Base-by-base conservation (phyloP, 2,329 filamentous ascomycete genomes). In the Grosmannia huntii region DNA sequence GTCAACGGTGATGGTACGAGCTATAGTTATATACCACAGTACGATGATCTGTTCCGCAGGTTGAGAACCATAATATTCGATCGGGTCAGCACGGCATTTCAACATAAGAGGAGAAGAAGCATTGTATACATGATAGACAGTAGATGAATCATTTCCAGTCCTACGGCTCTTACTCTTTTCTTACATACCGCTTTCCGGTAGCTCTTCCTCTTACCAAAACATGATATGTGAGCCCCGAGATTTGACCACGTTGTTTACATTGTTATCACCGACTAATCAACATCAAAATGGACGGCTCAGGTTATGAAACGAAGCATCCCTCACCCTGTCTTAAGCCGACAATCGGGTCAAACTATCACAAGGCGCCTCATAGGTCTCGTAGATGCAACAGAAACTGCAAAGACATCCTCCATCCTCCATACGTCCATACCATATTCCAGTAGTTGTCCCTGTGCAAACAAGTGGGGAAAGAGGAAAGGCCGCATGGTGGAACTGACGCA, bases 401-500 rank as follows among this genome's bases (percentile, higher is more conserved):
- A 28, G 27, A 28, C 4, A 28, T 28, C 27, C 27, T 28, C 27
- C 27, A 33, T 10, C 2, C 31, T 1, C 9, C 5, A 33, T 9
- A 7, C 9, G 31, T 33, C 5, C 31, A 33, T 1, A 9, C 9
- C 31, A 10, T 33, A 33, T 9, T 33, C 31, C 5, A 33, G 31
- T 28, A 28, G 27, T 4, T 28, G 27, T 7, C 27, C 27, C 4
- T 4, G 7, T 28, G 27, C 28, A 21, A 33, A 5, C 16, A 11
- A 9, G 19, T 11, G 11, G 10, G 9, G 5, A 23, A 53, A 2
- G 4, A 19, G 3, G 23, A 28, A 33, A 9, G 31, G 31, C 21
- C 21, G 23, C 14, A 21, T 21, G 21, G 33, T 10, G 14, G 28
- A 1, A 6, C 25, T 60, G 60, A 58, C 58, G 53, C 58, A 60